Conservation (phyloP, 805 yeast genomes). For the Sugiyamaella smithiae region DNA sequence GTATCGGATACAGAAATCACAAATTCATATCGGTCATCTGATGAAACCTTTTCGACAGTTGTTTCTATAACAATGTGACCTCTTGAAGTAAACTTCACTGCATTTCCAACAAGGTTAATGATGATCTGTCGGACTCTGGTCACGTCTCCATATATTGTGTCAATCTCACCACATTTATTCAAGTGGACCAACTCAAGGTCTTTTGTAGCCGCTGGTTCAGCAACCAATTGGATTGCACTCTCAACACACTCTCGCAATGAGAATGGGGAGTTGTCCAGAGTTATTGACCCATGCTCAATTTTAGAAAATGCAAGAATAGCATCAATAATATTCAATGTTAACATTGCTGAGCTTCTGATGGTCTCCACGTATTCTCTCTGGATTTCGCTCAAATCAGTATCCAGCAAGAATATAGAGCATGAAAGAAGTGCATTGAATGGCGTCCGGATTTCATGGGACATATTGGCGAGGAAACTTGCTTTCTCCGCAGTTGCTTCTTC, state of each 20-base stretch:
- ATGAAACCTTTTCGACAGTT: slow-evolving; percentile 30
- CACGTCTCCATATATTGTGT: slow-evolving; percentile 45
- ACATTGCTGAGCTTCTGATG: slow-evolving; percentile 49
- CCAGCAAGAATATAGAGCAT: slow-evolving; percentile 35
- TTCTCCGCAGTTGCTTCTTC: slow-evolving; percentile 55
- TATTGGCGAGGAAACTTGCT: slow-evolving; percentile 51
- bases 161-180: slow-evolving; percentile 41
- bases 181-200: slow-evolving; percentile 46
- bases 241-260: slow-evolving; percentile 45
- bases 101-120: slow-evolving; percentile 52
- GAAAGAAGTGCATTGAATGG: slow-evolving; percentile 51
- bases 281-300: slow-evolving; percentile 53
- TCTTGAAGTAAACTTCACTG: slow-evolving; percentile 47
- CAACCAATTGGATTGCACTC: slow-evolving; percentile 47
- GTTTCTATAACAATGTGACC: slow-evolving; percentile 44
- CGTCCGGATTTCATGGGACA: slow-evolving; percentile 58
- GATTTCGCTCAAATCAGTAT: slow-evolving; percentile 43
- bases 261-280: slow-evolving; percentile 44
- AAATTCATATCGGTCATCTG: slow-evolving; percentile 41
- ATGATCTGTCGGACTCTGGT: slow-evolving; percentile 51
- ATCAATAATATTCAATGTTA: slow-evolving; percentile 51
- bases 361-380: slow-evolving; percentile 54
- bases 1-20: slow-evolving; percentile 45
- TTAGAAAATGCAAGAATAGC: slow-evolving; percentile 55
- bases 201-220: slow-evolving; percentile 46